A percentile compares a stretch with the other conserved stretches of the same genome.
phyloP scores from a whole-genome alignment of 2,329 filamentous ascomycete genomes.

The Dactylella cylindrospora region DNA sequence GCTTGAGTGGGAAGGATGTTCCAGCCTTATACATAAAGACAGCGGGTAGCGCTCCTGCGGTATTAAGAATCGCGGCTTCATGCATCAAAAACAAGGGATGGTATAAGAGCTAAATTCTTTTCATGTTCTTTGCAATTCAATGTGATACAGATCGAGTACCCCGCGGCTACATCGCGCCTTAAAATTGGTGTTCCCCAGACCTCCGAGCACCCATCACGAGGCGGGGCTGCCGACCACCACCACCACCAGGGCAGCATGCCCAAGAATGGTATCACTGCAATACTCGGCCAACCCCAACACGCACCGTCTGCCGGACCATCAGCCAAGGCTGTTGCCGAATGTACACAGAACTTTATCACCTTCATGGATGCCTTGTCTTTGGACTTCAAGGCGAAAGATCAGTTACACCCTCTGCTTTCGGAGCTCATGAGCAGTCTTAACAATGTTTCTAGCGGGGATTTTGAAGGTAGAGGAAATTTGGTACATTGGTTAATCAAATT shows the following conservation, averaged over 20 bases:
- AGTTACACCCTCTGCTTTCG: constrained; percentile 88
- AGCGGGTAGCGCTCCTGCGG: constrained; percentile 10
- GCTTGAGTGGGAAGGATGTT: constrained; percentile 30
- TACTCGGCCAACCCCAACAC: constrained; percentile 51
- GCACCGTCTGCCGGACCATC: constrained; percentile 52
- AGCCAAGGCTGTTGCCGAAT: constrained; percentile 59
- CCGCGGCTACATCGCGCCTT: constrained; percentile 87
- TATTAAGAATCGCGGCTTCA: constrained; percentile 22
- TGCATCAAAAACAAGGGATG: constrained; percentile 31
- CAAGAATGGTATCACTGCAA: constrained; percentile 38
- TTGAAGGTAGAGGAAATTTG: constrained; percentile 93
- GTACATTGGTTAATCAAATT: constrained; percentile 96
- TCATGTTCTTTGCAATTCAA: constrained; percentile 7
- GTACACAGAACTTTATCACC: constrained; percentile 97
- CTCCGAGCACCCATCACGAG: constrained; percentile 61
- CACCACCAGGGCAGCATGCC: constrained; percentile 53
- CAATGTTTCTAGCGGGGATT: constrained; percentile 83
- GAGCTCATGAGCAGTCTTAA: constrained; percentile 97
- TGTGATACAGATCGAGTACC: constrained; percentile 75
- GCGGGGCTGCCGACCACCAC: constrained; percentile 55
- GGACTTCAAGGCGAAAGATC: constrained; percentile 89
- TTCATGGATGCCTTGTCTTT: constrained; percentile 93
- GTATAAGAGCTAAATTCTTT: too few relatives aligned
- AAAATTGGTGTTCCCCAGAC: constrained; percentile 91
- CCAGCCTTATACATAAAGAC: constrained; percentile 35